Conservation (phyloP, 345 rosid species). For the Gossypium rotundifolium region DNA sequence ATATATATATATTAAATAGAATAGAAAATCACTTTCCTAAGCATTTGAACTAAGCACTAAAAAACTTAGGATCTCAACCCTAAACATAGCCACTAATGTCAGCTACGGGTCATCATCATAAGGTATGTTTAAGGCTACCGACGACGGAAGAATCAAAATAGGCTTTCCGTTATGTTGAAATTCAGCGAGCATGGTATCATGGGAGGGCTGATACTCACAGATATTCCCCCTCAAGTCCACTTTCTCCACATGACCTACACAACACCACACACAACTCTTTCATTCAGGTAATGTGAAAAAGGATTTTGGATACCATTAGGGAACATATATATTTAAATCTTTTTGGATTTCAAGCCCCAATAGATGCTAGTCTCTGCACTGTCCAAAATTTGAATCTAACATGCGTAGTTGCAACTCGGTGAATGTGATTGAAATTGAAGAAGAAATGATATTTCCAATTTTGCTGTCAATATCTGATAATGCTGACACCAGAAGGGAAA, state of each 20-base stretch:
- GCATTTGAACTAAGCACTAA: no score
- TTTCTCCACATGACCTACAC: slow-evolving; percentile 50
- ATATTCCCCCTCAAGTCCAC: slow-evolving; percentile 77
- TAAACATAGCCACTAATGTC: background rate
- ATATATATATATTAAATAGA: no score
- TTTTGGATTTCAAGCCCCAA: background rate
- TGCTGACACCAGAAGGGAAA: background rate
- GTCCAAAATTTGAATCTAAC: background rate
- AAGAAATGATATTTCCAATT: background rate
- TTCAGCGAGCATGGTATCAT: slow-evolving; percentile 38
- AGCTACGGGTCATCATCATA: slow-evolving; percentile 81
- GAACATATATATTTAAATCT: background rate
- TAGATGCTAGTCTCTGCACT: background rate
- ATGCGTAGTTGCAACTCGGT: background rate
- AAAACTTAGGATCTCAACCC: no score
- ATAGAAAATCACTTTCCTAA: no score
- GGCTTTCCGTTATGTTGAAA: slow-evolving; percentile 60
- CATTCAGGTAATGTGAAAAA: background rate
- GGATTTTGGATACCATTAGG: background rate
- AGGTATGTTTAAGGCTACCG: slow-evolving; percentile 28
- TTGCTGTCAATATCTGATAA: background rate
- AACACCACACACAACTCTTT: background rate
- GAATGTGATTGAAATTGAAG: background rate
- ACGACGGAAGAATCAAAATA: slow-evolving; percentile 44
- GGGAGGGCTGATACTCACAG: slow-evolving; percentile 35